Percentiles rank a stretch among this genome's conserved stretches.
Conservation (phyloP, 176 grass and related monocot genomes). For the Secale cereale region DNA sequence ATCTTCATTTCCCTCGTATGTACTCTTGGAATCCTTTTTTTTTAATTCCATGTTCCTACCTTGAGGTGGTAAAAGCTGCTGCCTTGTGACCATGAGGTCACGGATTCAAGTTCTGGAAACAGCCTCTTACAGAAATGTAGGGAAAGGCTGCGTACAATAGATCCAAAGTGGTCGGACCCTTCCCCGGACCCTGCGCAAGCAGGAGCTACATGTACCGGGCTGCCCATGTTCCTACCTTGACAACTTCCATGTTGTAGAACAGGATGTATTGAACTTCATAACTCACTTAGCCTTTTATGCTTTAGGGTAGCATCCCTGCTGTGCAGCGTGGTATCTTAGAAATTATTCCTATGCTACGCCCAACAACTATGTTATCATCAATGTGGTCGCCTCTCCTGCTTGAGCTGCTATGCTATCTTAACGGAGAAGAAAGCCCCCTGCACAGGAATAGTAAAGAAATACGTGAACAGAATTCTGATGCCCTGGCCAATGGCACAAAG, state of each 20-base stretch:
- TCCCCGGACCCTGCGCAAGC: no score
- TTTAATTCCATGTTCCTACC: constrained; percentile 15
- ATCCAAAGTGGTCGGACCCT: no score
- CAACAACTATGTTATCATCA: constrained; percentile 55
- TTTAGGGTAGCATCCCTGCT: constrained; percentile 72
- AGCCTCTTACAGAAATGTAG: no score
- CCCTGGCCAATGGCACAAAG: constrained; percentile 25
- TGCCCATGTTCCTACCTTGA: constrained; percentile 21
- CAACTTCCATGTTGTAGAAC: constrained; percentile 21
- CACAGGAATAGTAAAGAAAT: constrained; percentile 50
- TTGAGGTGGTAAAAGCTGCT: no score
- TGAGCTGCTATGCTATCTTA: constrained; percentile 84
- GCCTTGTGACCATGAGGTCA: no score
- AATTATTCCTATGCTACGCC: constrained; percentile 84
- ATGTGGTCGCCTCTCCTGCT: constrained; percentile 78
- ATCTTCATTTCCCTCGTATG: background rate
- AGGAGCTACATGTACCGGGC: no score
- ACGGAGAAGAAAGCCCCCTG: constrained; percentile 48
- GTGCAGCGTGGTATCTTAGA: constrained; percentile 81
- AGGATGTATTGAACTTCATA: constrained; percentile 3
- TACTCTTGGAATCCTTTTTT: background rate
- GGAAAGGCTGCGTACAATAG: no score
- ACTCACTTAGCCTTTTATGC: constrained; percentile 30
- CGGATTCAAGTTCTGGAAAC: no score
- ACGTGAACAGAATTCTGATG: constrained; percentile 33